Conservation (phyloP, 805 yeast species). For the Jamesozyma jinghongensis region DNA sequence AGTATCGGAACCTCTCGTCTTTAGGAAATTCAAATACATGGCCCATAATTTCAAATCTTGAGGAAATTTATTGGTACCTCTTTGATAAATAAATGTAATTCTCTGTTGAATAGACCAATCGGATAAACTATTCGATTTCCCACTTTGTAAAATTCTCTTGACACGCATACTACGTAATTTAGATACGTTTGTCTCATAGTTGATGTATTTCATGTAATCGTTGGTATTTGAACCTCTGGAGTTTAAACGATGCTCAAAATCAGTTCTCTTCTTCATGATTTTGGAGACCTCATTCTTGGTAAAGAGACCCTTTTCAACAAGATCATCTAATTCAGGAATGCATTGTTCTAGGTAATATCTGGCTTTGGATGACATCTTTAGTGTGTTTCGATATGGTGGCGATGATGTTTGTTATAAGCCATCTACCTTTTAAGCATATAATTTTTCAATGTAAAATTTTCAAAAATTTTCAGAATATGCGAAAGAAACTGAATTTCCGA, state of each 20-base stretch:
- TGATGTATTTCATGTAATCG: slow-evolving; percentile 72
- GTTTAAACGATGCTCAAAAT: slow-evolving; percentile 82
- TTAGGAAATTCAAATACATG: slow-evolving; percentile 59
- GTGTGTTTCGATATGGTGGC: background rate
- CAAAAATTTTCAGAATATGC: background rate
- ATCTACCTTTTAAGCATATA: background rate
- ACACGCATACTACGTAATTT: slow-evolving; percentile 65
- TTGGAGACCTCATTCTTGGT: slow-evolving; percentile 70
- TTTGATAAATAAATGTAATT: slow-evolving; percentile 69
- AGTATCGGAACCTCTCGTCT: slow-evolving; percentile 40
- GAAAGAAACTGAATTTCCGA: background rate
- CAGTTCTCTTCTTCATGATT: slow-evolving; percentile 89
- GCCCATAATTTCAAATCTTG: slow-evolving; percentile 73
- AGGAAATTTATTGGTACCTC: slow-evolving; percentile 76
- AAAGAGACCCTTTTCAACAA: slow-evolving; percentile 71
- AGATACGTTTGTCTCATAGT: slow-evolving; percentile 74
- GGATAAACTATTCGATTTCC: slow-evolving; percentile 56
- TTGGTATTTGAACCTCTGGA: slow-evolving; percentile 73
- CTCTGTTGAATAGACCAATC: slow-evolving; percentile 85
- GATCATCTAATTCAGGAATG: slow-evolving; percentile 87
- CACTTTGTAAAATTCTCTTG: slow-evolving; percentile 47
- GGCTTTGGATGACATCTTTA: slow-evolving; percentile 42
- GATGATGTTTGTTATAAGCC: background rate
- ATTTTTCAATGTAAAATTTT: slow-evolving; percentile 8
- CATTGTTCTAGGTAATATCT: slow-evolving; percentile 55